Evolutionary conservation across 768 basidiomycete species (phyloP).

Genomic region (Auricularia heimuer): DNA sequence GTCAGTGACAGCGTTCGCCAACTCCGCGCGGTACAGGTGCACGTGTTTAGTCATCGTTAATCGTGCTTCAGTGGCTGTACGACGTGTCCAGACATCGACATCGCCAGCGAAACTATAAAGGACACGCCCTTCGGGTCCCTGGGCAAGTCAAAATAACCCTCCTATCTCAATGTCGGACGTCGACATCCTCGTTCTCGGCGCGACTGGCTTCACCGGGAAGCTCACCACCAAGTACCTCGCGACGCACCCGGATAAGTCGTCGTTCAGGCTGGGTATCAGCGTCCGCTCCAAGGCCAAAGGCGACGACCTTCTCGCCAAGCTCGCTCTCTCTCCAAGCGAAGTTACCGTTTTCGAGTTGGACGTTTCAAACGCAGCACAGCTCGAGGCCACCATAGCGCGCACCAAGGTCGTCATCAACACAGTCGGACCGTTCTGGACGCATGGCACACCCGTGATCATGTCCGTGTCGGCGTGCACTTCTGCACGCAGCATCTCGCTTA

Average conservation of each 20-base stretch:
- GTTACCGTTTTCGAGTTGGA: slow-evolving; percentile 47
- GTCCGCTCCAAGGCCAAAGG: slow-evolving; percentile 62
- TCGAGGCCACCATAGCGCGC: slow-evolving; percentile 47
- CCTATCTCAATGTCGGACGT: background rate
- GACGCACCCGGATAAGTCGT: slow-evolving; percentile 44
- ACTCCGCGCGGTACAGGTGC: no score
- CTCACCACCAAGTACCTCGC: slow-evolving; percentile 60
- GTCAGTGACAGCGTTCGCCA: no score
- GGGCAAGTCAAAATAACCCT: background rate
- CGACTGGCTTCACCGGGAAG: slow-evolving; percentile 66
- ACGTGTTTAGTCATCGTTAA: no score
- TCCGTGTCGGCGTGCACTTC: slow-evolving; percentile 21
- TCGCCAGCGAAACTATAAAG: no score
- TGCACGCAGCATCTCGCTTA: no score
- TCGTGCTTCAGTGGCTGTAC: no score
- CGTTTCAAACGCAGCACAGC: slow-evolving; percentile 39
- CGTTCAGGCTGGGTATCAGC: slow-evolving; percentile 59
- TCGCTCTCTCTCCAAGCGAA: slow-evolving; percentile 29
- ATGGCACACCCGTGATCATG: slow-evolving; percentile 65
- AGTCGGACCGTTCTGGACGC: slow-evolving; percentile 65
- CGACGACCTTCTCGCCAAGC: slow-evolving; percentile 37
- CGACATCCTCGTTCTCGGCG: slow-evolving; percentile 64
- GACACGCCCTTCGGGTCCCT: no score
- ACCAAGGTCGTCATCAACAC: slow-evolving; percentile 66
- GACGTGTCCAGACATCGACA: no score